A percentile compares a stretch with the other conserved stretches of the same genome.
Evolutionary conservation across 192 early-diverging fungal genomes (phyloP).

Genomic region (Obelidium mucronatum): DNA sequence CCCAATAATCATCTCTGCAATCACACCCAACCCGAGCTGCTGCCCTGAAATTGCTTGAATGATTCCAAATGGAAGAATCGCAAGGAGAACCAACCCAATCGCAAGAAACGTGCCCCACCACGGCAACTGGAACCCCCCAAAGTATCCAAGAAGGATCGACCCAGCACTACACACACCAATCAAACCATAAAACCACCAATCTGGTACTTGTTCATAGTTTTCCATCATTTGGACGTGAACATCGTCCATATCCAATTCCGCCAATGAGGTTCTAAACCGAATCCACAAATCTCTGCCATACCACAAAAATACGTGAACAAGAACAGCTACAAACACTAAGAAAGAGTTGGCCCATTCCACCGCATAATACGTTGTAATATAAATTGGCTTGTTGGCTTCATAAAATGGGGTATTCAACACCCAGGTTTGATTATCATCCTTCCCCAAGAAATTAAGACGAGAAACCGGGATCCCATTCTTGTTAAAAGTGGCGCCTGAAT

Average conservation of each 20-base stretch:
- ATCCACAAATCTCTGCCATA: constrained; percentile 50
- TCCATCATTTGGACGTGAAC: constrained; percentile 37
- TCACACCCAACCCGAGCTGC: constrained; percentile 59
- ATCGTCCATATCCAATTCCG: constrained; percentile 33
- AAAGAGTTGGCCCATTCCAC: constrained; percentile 36
- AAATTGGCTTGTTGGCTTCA: constrained; percentile 25
- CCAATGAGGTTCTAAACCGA: constrained; percentile 19
- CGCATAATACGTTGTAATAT: constrained; percentile 35
- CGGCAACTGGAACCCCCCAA: constrained; percentile 36
- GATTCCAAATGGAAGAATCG: constrained; percentile 70
- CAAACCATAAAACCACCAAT: constrained; percentile 26
- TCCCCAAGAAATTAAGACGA: constrained; percentile 1
- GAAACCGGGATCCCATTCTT: constrained; percentile 21
- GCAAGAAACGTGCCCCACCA: constrained; percentile 42
- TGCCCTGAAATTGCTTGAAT: constrained; percentile 66
- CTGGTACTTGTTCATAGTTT: constrained; percentile 39
- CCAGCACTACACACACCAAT: background rate
- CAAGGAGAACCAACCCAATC: constrained; percentile 54
- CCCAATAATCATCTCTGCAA: constrained; percentile 68
- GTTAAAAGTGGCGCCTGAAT: constrained; percentile 31
- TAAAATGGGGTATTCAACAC: constrained; percentile 34
- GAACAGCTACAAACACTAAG: constrained; percentile 57
- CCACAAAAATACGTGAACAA: constrained; percentile 69
- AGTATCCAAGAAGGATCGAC: background rate
- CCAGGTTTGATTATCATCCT: constrained; percentile 13